phyloP scores from a whole-genome alignment of 2,329 filamentous ascomycete genomes.

The Fusarium sarcochroum region DNA sequence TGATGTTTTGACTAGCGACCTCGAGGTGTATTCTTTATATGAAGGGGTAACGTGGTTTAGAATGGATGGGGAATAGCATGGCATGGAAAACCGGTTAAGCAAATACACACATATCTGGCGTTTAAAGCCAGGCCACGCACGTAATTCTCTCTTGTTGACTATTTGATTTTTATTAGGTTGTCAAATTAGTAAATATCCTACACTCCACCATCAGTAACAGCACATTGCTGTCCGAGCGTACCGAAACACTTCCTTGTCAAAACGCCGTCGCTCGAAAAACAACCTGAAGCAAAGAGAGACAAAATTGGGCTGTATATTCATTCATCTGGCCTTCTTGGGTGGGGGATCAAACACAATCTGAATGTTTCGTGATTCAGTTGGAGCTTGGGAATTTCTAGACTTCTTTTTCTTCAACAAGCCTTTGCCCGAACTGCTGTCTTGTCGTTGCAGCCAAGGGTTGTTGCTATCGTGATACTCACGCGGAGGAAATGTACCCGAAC shows the following conservation, averaged over 20 bases:
- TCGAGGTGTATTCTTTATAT: conserved; percentile 24
- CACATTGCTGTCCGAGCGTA: neutral
- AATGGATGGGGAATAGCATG: conserved; percentile 17
- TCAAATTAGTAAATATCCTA: conserved; percentile 1
- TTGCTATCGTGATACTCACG: conserved; percentile 29
- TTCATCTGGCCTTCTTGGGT: conserved; percentile 47
- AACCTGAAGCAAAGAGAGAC: neutral
- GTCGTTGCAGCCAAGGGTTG: conserved; percentile 41
- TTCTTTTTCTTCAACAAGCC: conserved; percentile 42
- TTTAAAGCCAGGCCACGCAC: conserved; percentile 13
- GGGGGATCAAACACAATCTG: conserved; percentile 58
- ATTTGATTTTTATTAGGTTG: neutral
- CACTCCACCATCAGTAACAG: neutral
- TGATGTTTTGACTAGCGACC: conserved; percentile 35
- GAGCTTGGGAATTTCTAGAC: conserved; percentile 49
- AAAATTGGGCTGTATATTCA: neutral
- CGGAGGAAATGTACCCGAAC: conserved; percentile 23
- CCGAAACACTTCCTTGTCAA: neutral
- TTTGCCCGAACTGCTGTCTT: conserved; percentile 9
- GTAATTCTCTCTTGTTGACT: neutral
- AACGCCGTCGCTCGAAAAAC: conserved; percentile 20
- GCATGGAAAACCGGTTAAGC: conserved; percentile 24
- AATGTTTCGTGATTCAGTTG: conserved; percentile 55
- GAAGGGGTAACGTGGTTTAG: conserved; percentile 29
- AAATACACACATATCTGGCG: conserved; percentile 32